phyloP scores from a whole-genome alignment of 768 basidiomycete species.

The Trametes coccinea region DNA sequence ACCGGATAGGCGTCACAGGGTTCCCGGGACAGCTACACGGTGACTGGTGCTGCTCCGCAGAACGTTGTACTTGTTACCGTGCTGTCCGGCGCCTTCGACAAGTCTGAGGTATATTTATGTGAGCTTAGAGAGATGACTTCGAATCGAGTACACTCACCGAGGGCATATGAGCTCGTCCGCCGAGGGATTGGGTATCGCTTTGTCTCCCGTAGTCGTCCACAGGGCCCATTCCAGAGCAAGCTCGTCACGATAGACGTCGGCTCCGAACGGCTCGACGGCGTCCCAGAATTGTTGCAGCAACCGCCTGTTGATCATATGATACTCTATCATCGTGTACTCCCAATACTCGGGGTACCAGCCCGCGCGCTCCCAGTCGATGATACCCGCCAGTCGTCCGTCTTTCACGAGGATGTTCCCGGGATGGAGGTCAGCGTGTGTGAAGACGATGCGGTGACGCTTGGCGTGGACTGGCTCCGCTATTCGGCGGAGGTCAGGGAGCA shows the following conservation, averaged over 20 bases:
- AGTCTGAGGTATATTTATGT: too few species aligned
- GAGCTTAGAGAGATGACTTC: too few species aligned
- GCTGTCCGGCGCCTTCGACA: too few species aligned
- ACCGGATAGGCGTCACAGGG: too few species aligned
- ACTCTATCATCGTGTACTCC: conserved; percentile 22
- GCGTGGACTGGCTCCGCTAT: conserved; percentile 3
- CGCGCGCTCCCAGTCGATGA: conserved; percentile 32
- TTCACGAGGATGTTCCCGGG: conserved; percentile 27
- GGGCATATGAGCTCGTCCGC: not conserved
- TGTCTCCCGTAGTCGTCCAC: not conserved
- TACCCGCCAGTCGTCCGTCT: conserved; percentile 19
- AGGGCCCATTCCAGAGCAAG: conserved; percentile 2
- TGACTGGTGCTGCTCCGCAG: too few species aligned
- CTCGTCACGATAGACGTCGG: not conserved
- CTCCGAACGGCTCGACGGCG: conserved; percentile 2
- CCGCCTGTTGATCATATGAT: not conserved
- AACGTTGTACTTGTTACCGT: too few species aligned
- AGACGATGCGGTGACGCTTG: conserved; percentile 13
- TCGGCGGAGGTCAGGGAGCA: not conserved
- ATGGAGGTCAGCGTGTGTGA: conserved; percentile 30
- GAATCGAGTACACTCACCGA: not conserved
- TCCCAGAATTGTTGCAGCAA: conserved; percentile 7
- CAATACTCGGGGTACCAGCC: conserved; percentile 33
- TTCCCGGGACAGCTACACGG: too few species aligned
- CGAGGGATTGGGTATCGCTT: not conserved